Evolutionary conservation across 371 early-diverging fungal genomes (phyloP), one percentile per base, ranked within the genome.

Genomic region (Phascolomyces articulosus): DNA sequence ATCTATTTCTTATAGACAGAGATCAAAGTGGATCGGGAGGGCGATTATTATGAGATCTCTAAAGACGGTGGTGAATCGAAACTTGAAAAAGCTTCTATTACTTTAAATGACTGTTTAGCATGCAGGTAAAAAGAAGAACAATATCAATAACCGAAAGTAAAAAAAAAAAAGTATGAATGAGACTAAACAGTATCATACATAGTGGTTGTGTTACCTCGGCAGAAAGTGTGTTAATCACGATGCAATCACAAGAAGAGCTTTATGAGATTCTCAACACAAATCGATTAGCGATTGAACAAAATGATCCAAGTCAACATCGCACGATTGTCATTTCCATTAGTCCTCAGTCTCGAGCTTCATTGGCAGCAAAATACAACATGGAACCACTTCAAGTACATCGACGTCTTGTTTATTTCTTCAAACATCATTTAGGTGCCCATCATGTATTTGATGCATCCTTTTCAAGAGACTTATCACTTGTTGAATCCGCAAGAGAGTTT

Each of bases 131-230:
- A 13, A 24, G 23, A 27, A 53, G 8, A 34, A 34, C 34, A 44
- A 6, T 16, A 44, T 44, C 8, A 6, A 6, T 47, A 6, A n/a
- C n/a, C n/a, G 40, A 31, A 49, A 38, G 28, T 40, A 21, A 54
- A 21, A 4, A 28, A 26, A 2, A 13, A 38, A 38, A 38, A 38
- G 38, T 13, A 47, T 18, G 47, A n/a, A n/a, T n/a, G n/a, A n/a
- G n/a, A n/a, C n/a, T n/a, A n/a, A 13, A 8, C 23, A 48, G 18
- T 28, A 60, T 34, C 2, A 6, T 34, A 6, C 2, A 6, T 34
- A 92, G 95, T 79, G 99, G 98, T 13, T 98, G 99, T 76, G 93
- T 98, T 62, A 98, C 99, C 3, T 96, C 97, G 1, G 98, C 99
- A 3, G 99, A 98, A 75, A 92, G 91, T 56, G 91, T 98, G 1